Base-by-base conservation (phyloP, 768 basidiomycete species). In the Termitomyces sp. region DNA sequence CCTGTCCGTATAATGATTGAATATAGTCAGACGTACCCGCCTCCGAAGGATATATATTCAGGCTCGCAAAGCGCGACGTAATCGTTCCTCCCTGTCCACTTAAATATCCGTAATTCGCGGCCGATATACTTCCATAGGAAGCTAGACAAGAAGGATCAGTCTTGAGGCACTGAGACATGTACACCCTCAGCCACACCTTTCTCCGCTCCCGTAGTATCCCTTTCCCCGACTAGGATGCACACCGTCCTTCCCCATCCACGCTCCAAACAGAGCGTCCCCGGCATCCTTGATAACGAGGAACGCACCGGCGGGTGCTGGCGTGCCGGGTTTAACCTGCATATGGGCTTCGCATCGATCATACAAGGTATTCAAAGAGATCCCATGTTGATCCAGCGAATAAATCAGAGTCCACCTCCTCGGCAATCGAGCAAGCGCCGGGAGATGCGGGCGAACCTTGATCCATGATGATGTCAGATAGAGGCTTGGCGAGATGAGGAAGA, bases 361-460 rank as follows among this genome's bases (percentile, higher is more conserved):
- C 5, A 98, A 80, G 1, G 96, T 97, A 46, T 88, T 85, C 15
- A 98, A 77, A 13, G 93, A 95, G 46, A 95, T 94, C 0, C 96
- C 96, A 63, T 98, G 90, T 65, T 97, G 94, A 66, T 98, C 96
- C 18, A 97, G 79, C 16, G 92, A 94, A 73, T 95, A 94, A 5
- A 94, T 72, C 0, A 95, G 80, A 0, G 81, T 80, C 94, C 94
- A 96, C 29, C 77, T 73, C 7, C 78, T 75, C 0, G 87, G 79
- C 18, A 95, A 81, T 4, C 88, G 86, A 1, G 82, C 76, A 6
- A 94, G 80, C 0, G 91, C 84, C 0, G 92, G 88, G 1, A 95
- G 77, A 57, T 85, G 76, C 1, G 84, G 71, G 0, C 90, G 86
- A 26, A 94, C 74, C 91, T 93, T n/a, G 53, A 16, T 20, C 15